Conservation (phyloP, 345 rosid genomes). For the Murraya paniculata region DNA sequence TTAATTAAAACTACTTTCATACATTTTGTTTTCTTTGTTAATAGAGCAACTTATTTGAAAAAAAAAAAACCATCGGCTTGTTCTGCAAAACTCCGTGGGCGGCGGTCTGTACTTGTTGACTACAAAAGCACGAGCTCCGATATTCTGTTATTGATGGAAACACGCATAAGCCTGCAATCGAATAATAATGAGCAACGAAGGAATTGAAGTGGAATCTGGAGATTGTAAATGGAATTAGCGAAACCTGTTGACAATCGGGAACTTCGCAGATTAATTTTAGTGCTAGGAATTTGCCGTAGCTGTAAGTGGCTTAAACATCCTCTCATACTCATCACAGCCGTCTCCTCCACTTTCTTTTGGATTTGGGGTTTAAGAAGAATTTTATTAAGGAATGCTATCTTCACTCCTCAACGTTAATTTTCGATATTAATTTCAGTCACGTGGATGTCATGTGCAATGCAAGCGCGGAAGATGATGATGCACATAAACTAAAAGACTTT, state of each 20-base stretch:
- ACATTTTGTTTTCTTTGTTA: too few relatives aligned
- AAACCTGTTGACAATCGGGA: too few relatives aligned
- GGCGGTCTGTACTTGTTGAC: slow-evolving; percentile 48
- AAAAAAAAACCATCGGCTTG: slow-evolving; percentile 27
- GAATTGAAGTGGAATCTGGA: neutral
- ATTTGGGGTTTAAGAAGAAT: neutral
- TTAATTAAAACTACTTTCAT: neutral
- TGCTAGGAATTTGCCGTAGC: slow-evolving; percentile 17
- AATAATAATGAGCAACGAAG: neutral
- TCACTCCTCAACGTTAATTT: too few relatives aligned
- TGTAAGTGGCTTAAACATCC: slow-evolving; percentile 26
- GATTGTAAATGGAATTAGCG: neutral
- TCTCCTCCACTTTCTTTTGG: neutral
- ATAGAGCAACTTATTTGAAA: neutral
- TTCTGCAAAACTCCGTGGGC: slow-evolving; percentile 39
- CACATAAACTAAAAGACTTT: too few relatives aligned
- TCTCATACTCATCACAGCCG: slow-evolving; percentile 12
- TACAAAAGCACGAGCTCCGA: slow-evolving; percentile 43
- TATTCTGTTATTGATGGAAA: slow-evolving; percentile 20
- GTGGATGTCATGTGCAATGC: too few relatives aligned
- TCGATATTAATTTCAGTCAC: too few relatives aligned
- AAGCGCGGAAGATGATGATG: too few relatives aligned
- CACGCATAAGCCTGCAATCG: slow-evolving; percentile 22
- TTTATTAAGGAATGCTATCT: neutral
- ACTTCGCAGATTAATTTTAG: too few relatives aligned